Base-by-base conservation (phyloP, 441 rosid genomes). In the Arabidopsis hybrid region DNA sequence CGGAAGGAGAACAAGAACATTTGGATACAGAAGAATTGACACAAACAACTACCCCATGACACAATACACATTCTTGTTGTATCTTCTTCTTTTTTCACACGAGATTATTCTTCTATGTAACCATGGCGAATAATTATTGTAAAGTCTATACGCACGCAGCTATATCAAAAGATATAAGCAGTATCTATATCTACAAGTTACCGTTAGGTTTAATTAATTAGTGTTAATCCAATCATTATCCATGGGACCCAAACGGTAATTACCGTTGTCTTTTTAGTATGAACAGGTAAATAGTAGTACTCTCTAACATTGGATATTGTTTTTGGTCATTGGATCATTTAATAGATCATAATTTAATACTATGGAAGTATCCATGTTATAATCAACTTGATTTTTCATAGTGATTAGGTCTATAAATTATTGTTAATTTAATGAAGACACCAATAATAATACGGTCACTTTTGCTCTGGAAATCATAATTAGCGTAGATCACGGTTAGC, bases 21-120 rank as follows among this genome's bases (percentile, higher is more conserved):
- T 67, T 79, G 14, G 80, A 82, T 56, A 76, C 78, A 76, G 29
- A 80, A 76, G 29, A 80, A 70, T 67, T 78, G 85, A 38, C 29
- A 58, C 36, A 66, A 1, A 50, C 8, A 52, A 29, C 35, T 26
- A 42, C 14, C 8, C 18, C 32, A 51, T 45, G 69, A 68, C 56
- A 51, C 52, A 5, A 58, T 67, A 21, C 26, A 74, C 68, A 11
- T 35, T 36, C 35, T 36, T 14, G 14, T 43, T 67, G 67, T 75
- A 67, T 21, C 26, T 21, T 52, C 62, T 76, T 63, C 14, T 57
- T 4, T 69, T 59, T 66, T 36, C 69, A 57, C 56, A 11, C 13
- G 35, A 49, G 36, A 62, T 63, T 16, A 75, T 78, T 75, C 66
- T 60, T 72, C 76, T 52, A 38, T 61, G 70, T 68, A 70, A 69